Evolutionary conservation across 1,284 basidiomycete genomes (phyloP).

Genomic region (Fomitopsis schrenkii): DNA sequence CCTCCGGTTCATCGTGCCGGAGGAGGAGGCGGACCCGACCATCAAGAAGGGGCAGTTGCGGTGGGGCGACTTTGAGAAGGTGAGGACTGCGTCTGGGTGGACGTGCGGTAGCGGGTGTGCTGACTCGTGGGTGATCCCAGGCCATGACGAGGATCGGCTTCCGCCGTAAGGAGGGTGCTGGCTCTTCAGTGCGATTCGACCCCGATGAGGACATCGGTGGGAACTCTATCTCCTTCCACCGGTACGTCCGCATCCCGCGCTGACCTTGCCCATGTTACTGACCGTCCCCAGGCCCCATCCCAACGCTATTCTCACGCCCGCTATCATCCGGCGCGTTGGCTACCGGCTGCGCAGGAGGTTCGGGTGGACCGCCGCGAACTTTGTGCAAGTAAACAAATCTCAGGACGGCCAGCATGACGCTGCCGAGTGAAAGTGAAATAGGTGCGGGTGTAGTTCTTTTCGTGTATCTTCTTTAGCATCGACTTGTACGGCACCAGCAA

Average conservation of each 20-base stretch:
- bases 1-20: background rate
- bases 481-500: background rate
- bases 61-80: conserved; percentile 1
- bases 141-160: conserved; percentile 1
- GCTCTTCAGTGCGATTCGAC: background rate
- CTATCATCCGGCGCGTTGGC: background rate
- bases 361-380: background rate
- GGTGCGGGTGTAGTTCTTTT: background rate
- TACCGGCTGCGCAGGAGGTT: background rate
- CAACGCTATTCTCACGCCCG: background rate
- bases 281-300: background rate
- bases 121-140: background rate
- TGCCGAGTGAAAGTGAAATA: background rate
- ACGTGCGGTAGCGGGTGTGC: background rate
- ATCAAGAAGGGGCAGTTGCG: conserved; percentile 1
- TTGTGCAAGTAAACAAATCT: background rate
- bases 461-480: background rate
- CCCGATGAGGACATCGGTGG: background rate
- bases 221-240: background rate
- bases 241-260: background rate
- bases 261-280: background rate
- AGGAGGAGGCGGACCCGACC: background rate
- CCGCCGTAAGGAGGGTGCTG: background rate
- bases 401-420: background rate
- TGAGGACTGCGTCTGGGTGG: background rate